Evolutionary conservation across 2,329 filamentous ascomycete genomes (phyloP).

Genomic region (Leptographium lundbergii): DNA sequence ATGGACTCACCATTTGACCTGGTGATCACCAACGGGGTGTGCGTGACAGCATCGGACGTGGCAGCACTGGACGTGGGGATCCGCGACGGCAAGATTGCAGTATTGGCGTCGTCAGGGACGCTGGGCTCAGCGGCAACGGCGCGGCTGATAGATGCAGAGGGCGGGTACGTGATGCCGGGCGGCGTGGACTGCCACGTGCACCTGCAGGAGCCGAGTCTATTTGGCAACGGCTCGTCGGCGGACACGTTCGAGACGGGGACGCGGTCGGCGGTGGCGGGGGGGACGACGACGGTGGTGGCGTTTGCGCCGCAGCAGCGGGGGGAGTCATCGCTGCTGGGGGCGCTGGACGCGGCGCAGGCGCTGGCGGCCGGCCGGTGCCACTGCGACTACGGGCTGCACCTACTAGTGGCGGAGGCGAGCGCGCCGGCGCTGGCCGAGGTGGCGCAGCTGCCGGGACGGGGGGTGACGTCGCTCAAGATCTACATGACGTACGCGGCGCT

Average conservation of each 20-base stretch:
- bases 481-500: conserved; percentile 41
- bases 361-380: conserved; percentile 32
- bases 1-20: conserved; percentile 19
- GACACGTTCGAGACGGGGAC: conserved; percentile 29
- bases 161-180: conserved; percentile 28
- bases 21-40: conserved; percentile 29
- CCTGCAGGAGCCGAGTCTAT: conserved; percentile 25
- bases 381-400: conserved; percentile 45
- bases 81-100: conserved; percentile 27
- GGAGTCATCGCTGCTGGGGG: conserved; percentile 29
- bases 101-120: conserved; percentile 25
- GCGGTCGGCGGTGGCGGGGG: conserved; percentile 42
- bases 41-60: conserved; percentile 28
- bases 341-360: conserved; percentile 32
- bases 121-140: conserved; percentile 17
- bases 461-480: conserved; percentile 35
- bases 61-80: conserved; percentile 28
- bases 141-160: conserved; percentile 27
- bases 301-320: conserved; percentile 42
- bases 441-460: conserved; percentile 25
- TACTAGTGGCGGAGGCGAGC: conserved; percentile 34
- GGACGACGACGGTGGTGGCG: conserved; percentile 44
- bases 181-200: conserved; percentile 29
- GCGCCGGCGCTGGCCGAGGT: conserved; percentile 27
- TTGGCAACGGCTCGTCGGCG: conserved; percentile 19